Percentiles rank a stretch among this genome's conserved stretches.
These are phyloP conservation scores for Trichoderma aggressivum DNA, from an alignment of 2,329 filamentous ascomycete species.

Conservation along the genomic window DNA sequence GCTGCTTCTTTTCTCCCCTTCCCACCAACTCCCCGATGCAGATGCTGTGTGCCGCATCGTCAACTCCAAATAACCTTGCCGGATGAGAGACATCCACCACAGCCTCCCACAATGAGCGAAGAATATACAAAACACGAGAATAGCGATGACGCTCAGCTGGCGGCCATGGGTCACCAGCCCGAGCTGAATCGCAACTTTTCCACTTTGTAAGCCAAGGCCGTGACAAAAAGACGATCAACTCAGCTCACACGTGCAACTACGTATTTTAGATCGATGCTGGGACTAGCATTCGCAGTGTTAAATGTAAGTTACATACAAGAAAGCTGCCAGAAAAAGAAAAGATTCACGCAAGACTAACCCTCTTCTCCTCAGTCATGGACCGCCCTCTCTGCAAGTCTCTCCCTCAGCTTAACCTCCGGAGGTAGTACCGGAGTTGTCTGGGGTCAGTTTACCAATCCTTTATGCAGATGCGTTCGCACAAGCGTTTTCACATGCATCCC, in stretches of 20 bases:
- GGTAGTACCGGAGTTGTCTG: conserved; percentile 67
- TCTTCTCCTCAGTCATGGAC: conserved; percentile 37
- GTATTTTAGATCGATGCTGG: conserved; percentile 36
- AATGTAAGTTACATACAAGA: conserved; percentile 30
- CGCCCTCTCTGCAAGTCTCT: conserved; percentile 44
- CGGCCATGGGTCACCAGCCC: conserved; percentile 26
- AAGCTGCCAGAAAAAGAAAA: not conserved
- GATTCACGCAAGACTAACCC: not conserved
- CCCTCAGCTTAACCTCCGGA: conserved; percentile 59
- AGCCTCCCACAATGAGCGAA: conserved; percentile 18
- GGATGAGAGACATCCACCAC: not conserved
- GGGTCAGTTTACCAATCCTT: conserved; percentile 42
- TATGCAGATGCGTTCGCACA: not conserved
- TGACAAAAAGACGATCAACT: not conserved
- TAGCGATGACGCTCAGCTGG: conserved; percentile 27
- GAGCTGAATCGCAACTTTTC: conserved; percentile 28
- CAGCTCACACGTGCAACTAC: not conserved
- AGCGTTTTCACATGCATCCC: not conserved
- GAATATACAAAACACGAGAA: conserved; percentile 17
- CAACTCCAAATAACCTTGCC: not conserved
- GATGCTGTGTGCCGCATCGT: not conserved
- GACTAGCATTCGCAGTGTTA: conserved; percentile 45
- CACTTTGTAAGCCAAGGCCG: conserved; percentile 20
- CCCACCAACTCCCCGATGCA: not conserved
- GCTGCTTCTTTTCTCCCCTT: not conserved